Base-by-base conservation (phyloP, 2,329 filamentous ascomycete species). In the Penicillium italicum region DNA sequence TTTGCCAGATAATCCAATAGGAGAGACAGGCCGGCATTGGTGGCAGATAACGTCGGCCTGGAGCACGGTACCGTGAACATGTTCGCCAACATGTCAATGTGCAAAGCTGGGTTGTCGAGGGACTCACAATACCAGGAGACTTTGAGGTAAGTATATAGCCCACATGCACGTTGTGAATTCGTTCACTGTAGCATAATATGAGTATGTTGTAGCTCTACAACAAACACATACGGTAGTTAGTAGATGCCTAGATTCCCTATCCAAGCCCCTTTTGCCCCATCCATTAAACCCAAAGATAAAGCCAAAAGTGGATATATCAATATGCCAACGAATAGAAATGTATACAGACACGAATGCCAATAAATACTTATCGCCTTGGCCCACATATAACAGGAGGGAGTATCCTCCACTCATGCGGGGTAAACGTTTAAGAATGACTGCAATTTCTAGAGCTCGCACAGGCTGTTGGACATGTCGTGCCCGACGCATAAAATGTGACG, bases 401-500 rank as follows among this genome's bases (percentile, higher is more conserved):
- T 36, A 4, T 2, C 30, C 22, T 28, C 38, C 33, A n/a, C 50
- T 30, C 5, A n/a, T 50, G 45, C 45, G 37, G 44, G 30, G 44
- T 54, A 20, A 31, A 28, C 7, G 14, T 18, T 34, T 5, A 12
- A 31, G 6, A 31, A 59, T 62, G 58, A 26, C 28, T 16, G 26
- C 46, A 14, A 60, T 66, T 36, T 59, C 62, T 16, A 59, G 62
- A 47, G 57, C 57, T 34, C 56, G 63, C 2, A 65, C 64, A 7
- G 61, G 64, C 10, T 65, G 62, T 52, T 62, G 60, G 60, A 59
- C 57, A 11, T 67, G 60, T 40, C 57, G 62, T 24, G 37, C 62
- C 7, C 55, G 64, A 11, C 61, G 63, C 24, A 53, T 65, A 26
- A 64, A 66, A 44, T 68, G 64, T 31, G 66, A 65, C 40, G 64